phyloP scores from a whole-genome alignment of 106 monocot genomes.

The Hemerocallis citrina region DNA sequence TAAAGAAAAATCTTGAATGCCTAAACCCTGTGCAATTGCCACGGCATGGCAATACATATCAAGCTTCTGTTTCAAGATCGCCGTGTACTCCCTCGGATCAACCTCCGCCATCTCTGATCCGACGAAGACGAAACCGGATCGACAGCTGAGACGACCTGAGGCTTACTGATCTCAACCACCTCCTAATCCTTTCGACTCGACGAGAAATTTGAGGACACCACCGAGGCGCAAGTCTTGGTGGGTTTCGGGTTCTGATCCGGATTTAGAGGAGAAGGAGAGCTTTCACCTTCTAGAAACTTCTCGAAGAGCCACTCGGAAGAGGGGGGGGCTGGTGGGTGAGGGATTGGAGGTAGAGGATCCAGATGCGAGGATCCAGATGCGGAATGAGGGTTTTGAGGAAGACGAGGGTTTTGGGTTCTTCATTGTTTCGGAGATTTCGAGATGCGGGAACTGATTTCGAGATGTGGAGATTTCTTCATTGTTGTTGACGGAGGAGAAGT shows the following conservation, averaged over 20 bases:
- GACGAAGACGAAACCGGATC: not conserved
- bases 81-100: conserved; percentile 39
- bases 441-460: too few species aligned
- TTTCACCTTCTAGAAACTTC: conserved; percentile 55
- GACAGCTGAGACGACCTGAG: not conserved
- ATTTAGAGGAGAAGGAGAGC: conserved; percentile 2
- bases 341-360: too few species aligned
- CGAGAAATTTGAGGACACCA: conserved; percentile 1
- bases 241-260: not conserved
- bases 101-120: conserved; percentile 7
- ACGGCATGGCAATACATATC: conserved; percentile 53
- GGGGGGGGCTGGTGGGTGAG: too few species aligned
- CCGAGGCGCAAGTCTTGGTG: conserved; percentile 5
- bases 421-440: too few species aligned
- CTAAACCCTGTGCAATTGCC: conserved; percentile 40
- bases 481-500: too few species aligned
- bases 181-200: conserved; percentile 21
- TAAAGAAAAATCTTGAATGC: too few species aligned
- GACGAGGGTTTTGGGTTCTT: too few species aligned
- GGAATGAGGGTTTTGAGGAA: too few species aligned
- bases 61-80: conserved; percentile 53
- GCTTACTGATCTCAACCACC: conserved; percentile 34
- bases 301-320: conserved; percentile 56
- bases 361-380: too few species aligned
- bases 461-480: too few species aligned